A percentile compares a stretch with the other conserved stretches of the same genome.
phyloP scores from a whole-genome alignment of 306 rosid species.

The Boehmeria nivea region DNA sequence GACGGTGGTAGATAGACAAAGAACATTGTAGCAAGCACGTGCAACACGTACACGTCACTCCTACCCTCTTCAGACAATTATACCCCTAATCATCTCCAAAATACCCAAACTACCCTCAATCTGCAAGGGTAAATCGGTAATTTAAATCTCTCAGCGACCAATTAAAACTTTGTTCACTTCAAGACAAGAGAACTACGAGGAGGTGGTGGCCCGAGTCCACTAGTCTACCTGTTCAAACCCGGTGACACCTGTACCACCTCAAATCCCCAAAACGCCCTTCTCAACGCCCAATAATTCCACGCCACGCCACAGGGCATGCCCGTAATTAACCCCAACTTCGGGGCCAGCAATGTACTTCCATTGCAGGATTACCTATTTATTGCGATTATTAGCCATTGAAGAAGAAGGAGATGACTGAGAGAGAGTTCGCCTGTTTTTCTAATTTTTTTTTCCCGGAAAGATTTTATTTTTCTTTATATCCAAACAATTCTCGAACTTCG shows the following conservation, averaged over 20 bases:
- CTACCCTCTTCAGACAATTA: neutral
- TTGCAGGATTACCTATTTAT: slow-evolving; percentile 36
- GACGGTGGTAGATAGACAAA: neutral
- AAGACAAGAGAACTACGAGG: slow-evolving; percentile 5
- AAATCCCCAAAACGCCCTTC: slow-evolving; percentile 28
- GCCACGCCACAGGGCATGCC: neutral
- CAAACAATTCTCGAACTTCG: slow-evolving; percentile 6
- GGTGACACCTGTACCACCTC: slow-evolving; percentile 1
- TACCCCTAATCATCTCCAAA: neutral
- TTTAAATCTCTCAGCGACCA: neutral
- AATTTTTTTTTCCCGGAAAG: neutral
- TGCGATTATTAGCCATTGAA: slow-evolving; percentile 12
- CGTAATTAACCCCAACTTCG: slow-evolving; percentile 22
- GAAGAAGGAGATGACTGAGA: slow-evolving; percentile 2
- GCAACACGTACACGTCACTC: too few species aligned
- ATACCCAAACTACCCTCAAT: neutral
- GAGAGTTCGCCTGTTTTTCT: neutral
- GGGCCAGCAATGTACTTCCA: slow-evolving; percentile 14
- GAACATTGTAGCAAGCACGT: neutral
- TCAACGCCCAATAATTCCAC: neutral
- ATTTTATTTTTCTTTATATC: neutral
- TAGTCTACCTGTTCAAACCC: slow-evolving; percentile 5
- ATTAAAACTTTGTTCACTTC: neutral
- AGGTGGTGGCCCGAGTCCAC: slow-evolving; percentile 16
- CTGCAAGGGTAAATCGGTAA: neutral